Percentiles rank a stretch among this genome's conserved stretches.
Evolutionary conservation across 768 basidiomycete species (phyloP).

Genomic region (Coprinopsis marcescibilis): DNA sequence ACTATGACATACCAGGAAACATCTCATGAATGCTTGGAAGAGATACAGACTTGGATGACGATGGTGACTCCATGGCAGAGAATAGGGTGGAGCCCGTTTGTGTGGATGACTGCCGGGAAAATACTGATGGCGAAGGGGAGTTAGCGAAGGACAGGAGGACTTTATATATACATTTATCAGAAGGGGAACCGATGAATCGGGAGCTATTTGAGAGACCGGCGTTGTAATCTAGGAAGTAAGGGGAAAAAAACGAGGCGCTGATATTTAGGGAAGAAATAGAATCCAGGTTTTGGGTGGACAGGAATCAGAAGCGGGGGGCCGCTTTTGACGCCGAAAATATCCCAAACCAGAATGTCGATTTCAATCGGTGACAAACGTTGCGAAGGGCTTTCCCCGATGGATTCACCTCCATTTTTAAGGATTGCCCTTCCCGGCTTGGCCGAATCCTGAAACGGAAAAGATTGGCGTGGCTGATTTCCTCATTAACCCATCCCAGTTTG

Average conservation of each 20-base stretch:
- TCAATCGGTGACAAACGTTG: constrained; percentile 7
- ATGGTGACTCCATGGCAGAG: constrained; percentile 11
- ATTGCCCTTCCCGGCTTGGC: neutral
- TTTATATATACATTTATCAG: constrained; percentile 2
- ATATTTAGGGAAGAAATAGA: no score
- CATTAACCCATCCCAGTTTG: neutral
- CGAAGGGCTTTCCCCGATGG: constrained; percentile 5
- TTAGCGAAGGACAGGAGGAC: neutral
- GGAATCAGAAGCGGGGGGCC: neutral
- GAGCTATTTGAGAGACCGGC: constrained; percentile 5
- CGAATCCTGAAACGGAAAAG: neutral
- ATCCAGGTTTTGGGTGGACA: no score
- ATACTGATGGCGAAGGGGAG: neutral
- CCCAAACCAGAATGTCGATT: constrained; percentile 3
- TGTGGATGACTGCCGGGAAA: neutral
- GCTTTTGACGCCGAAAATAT: neutral
- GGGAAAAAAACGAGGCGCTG: neutral
- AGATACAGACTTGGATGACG: constrained; percentile 16
- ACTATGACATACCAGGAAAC: constrained; percentile 40
- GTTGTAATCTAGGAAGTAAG: neutral
- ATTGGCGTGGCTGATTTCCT: neutral
- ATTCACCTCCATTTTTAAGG: constrained; percentile 6
- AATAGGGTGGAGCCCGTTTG: no score
- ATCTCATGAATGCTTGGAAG: constrained; percentile 51
- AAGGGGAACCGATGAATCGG: constrained; percentile 4